Conservation (phyloP, 208 protist genomes). For the Trypanosoma conorhini region DNA sequence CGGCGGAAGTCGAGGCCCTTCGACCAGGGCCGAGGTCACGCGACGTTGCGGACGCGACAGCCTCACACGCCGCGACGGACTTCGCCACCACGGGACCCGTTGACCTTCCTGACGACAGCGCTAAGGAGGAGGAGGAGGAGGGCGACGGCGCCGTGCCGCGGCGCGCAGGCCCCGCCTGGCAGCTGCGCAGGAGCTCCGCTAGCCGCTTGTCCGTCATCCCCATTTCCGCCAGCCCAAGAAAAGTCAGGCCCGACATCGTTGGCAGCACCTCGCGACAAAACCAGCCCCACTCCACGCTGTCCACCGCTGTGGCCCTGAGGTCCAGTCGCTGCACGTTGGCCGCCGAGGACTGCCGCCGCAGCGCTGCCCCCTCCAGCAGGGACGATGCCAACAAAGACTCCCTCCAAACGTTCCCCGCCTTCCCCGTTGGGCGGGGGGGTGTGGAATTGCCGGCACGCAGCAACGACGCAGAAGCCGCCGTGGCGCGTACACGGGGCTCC, state of each 20-base stretch:
- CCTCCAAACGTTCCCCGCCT: not conserved
- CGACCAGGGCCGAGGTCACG: not conserved
- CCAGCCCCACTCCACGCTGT: conserved; percentile 64
- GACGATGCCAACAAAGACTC: not conserved
- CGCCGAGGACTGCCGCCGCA: conserved; percentile 1
- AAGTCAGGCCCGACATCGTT: conserved; percentile 43
- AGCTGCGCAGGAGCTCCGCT: conserved; percentile 45
- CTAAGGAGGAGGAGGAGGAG: not conserved
- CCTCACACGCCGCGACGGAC: not conserved
- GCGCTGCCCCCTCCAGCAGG: conserved; percentile 4
- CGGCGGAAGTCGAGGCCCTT: not conserved
- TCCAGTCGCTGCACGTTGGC: conserved; percentile 43
- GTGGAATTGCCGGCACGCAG: not conserved
- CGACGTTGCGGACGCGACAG: not conserved
- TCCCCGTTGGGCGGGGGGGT: not conserved
- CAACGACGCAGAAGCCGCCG: not conserved
- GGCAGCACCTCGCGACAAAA: conserved; percentile 59
- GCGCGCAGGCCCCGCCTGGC: conserved; percentile 8
- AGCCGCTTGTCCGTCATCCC: conserved; percentile 53
- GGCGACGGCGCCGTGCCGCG: not conserved
- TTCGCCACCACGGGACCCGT: not conserved
- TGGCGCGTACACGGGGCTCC: conserved; percentile 9
- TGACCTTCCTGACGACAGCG: not conserved
- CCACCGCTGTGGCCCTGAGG: conserved; percentile 47
- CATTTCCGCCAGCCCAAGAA: conserved; percentile 54